Evolutionary conservation across 208 protist genomes (phyloP).

Genomic region (Vickermania ingenoplastis): DNA sequence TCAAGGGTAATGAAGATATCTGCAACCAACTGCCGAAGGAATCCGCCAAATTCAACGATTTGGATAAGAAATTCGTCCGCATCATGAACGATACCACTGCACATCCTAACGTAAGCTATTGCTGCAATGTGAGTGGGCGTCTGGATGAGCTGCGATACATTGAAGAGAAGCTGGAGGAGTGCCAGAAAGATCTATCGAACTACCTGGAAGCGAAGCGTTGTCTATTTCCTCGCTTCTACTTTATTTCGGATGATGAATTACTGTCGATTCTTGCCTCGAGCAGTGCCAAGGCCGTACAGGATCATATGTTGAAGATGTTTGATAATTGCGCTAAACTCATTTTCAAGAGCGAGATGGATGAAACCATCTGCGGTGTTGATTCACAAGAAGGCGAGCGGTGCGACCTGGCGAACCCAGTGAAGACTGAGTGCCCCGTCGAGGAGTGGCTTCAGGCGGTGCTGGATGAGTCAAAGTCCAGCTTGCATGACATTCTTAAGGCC

Average conservation of each 20-base stretch:
- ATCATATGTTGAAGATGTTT: constrained; percentile 99
- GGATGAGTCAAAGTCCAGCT: constrained; percentile 90
- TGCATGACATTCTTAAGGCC: constrained; percentile 95
- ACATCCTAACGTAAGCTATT: constrained; percentile 89
- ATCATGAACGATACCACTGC: constrained; percentile 94
- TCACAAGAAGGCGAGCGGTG: constrained; percentile 95
- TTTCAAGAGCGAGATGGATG: constrained; percentile 90
- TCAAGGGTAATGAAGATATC: constrained; percentile 98
- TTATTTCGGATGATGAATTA: constrained; percentile 99
- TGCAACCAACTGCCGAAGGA: constrained; percentile 97
- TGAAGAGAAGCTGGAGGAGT: constrained; percentile 93
- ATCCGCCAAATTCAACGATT: constrained; percentile 95
- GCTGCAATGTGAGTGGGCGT: constrained; percentile 88
- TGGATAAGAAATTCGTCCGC: constrained; percentile 96
- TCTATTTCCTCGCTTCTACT: constrained; percentile 99
- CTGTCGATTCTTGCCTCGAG: constrained; percentile 96
- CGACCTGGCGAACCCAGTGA: constrained; percentile 83
- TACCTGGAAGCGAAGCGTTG: constrained; percentile 98
- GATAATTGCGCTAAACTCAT: constrained; percentile 93
- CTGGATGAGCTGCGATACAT: constrained; percentile 90
- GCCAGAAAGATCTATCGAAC: constrained; percentile 97
- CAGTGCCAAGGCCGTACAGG: constrained; percentile 92
- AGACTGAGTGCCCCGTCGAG: constrained; percentile 93
- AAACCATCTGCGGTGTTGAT: constrained; percentile 92
- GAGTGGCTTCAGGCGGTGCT: constrained; percentile 96